Conservation (phyloP, 208 protist species). For the Trichomonas vaginalis region DNA sequence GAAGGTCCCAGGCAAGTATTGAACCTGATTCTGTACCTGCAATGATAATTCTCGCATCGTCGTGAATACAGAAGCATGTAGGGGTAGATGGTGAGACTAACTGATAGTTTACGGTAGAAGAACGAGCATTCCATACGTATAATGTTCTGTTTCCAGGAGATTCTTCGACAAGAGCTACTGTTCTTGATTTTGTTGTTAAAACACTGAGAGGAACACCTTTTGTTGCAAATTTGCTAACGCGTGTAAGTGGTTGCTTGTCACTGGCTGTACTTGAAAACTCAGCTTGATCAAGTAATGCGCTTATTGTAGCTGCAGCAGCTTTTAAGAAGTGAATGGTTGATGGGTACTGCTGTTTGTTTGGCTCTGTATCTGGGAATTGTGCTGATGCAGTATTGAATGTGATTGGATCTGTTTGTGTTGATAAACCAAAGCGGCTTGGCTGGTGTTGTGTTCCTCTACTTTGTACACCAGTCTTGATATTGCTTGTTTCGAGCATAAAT, state of each 20-base stretch:
- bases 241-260: background rate
- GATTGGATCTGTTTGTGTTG: background rate
- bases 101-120: background rate
- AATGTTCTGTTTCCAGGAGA: background rate
- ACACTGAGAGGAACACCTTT: background rate
- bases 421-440: background rate
- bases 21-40: background rate
- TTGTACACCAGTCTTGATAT: background rate
- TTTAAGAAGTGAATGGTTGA: background rate
- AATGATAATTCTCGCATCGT: background rate
- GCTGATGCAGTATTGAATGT: too few relatives aligned
- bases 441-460: background rate
- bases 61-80: background rate
- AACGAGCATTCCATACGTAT: background rate
- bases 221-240: background rate
- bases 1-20: background rate
- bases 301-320: background rate
- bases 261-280: background rate
- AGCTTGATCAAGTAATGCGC: background rate
- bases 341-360: background rate
- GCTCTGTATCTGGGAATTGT: background rate
- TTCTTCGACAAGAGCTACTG: background rate
- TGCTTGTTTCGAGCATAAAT: background rate
- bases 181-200: background rate
- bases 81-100: background rate